Evolutionary conservation across 495 filamentous ascomycete genomes (phyloP), one percentile per base, ranked within the genome.

Genomic region (Pseudevernia furfuracea): DNA sequence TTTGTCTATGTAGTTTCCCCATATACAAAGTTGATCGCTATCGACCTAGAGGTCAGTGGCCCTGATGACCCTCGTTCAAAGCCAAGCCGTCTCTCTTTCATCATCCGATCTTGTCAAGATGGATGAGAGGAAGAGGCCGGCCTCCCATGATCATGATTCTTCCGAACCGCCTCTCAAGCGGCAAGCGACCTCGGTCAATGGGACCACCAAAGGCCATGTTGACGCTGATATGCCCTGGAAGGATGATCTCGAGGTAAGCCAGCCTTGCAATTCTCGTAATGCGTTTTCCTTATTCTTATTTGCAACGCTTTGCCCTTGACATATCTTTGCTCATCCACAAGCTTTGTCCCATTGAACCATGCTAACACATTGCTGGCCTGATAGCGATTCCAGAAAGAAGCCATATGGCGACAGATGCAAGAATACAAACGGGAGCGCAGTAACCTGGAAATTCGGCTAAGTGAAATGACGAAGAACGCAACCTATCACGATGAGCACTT

Each of bases 91-190:
- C 77, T 77, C 80, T 80, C 83, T 89, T 81, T 82, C 84, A 79
- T 79, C 86, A 72, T 78, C 84, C 79, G 83, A 78, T 81, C 81
- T 85, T 76, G 80, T 87, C 83, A 96, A 91, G 83, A 96, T 96
- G 92, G 92, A 96, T 81, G 91, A 96, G 81, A 90, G 92, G 85
- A 96, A 96, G 82, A 85, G 91, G 84, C 87, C 90, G 69, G 88
- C 90, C 67, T 79, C 84, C 61, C 77, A 80, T 73, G 87, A 85
- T 69, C 78, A 84, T 72, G 91, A 92, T 75, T 89, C 93, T 58
- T 79, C 85, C 66, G 89, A 87, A 63, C 92, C 91, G 49, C 90
- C 91, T 12, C 84, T 81, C 71, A 96, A 96, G 82, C 87, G 90
- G 74, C 90, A 93, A 75, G 89, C 88, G 14, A 83, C 81, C 65